Base-by-base conservation (phyloP, 176 grass and related monocot genomes). In the Oryza meridionalis region DNA sequence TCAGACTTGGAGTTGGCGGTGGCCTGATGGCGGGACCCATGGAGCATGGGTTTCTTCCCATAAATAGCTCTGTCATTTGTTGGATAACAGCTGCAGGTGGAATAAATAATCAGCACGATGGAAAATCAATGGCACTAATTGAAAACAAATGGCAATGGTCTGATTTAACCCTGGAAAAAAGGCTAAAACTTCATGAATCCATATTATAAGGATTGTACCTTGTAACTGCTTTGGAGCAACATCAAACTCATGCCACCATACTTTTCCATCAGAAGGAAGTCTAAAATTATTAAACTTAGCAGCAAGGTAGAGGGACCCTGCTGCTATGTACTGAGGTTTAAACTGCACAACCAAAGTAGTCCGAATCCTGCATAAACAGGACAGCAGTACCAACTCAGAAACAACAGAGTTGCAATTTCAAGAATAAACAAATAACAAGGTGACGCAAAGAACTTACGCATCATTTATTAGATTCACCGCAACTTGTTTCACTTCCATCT, bases 321-420 rank as follows among this genome's bases (percentile, higher is more conserved):
- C 76, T 77, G 89, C 84, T 79, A 94, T 91, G 38, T 87, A 91
- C 62, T 91, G 89, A 24, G 89, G 87, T 70, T 91, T 87, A 65
- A 87, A 91, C 32, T 94, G 89, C 19, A 94, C 7, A 46, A 63
- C 90, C 45, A 89, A 73, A 62, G 87, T 83, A 62, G 81, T 91
- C 16, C 77, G 70, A 76, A 94, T 73, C 50, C 86, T 91, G 85
- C 64, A 79, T 24, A 40, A 11, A 77, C 6, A 46, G 19, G n/a
- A 11, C 33, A 45, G 72, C 13, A 76, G 43, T 66, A 72, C 44
- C 43, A 59, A 26, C 31, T 82, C 19, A 86, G 78, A 64, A 53
- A 89, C 65, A 85, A 58, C 47, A 77, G 70, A 31, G 63, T 65
- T 35, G 66, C 9, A 45, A 51, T 65, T 81, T 44, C 19, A 62